Percentiles rank a stretch among this genome's conserved stretches.
Conservation (phyloP, 2,329 filamentous ascomycete genomes). For the Zalaria obscura region DNA sequence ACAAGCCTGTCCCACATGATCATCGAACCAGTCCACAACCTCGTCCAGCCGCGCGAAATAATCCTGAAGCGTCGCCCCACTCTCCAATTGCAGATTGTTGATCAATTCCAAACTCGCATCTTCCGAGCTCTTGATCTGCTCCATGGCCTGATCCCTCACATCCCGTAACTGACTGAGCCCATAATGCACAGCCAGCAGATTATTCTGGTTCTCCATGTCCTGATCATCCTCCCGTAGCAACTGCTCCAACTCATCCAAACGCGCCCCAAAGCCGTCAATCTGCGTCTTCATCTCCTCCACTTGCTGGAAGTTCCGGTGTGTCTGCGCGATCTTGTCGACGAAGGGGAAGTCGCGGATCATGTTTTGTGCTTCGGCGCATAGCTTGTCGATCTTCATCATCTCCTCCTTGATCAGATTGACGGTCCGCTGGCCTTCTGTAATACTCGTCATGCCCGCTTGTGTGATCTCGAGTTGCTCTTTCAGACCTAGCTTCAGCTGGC, state of each 20-base stretch:
- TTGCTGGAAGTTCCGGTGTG: conserved; percentile 89
- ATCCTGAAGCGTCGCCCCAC: conserved; percentile 61
- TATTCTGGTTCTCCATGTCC: conserved; percentile 81
- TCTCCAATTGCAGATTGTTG: conserved; percentile 48
- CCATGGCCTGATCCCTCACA: conserved; percentile 90
- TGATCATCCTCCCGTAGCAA: conserved; percentile 74
- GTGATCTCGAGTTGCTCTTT: conserved; percentile 90
- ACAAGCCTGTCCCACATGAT: conserved; percentile 78
- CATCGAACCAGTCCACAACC: conserved; percentile 87
- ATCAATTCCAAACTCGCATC: conserved; percentile 96
- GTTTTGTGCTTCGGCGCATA: conserved; percentile 92
- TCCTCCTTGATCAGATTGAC: conserved; percentile 92
- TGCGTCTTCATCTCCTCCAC: conserved; percentile 88
- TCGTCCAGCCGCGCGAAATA: conserved; percentile 80
- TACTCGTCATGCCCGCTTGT: conserved; percentile 78
- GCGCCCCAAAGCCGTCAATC: conserved; percentile 72
- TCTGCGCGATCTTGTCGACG: conserved; percentile 83
- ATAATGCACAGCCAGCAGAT: conserved; percentile 79
- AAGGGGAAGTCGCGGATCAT: conserved; percentile 95
- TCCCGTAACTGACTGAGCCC: conserved; percentile 84
- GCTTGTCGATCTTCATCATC: conserved; percentile 95
- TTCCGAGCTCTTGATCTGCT: conserved; percentile 69
- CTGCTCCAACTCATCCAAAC: conserved; percentile 59
- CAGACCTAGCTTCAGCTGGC: conserved; percentile 74
- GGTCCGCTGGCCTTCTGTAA: conserved; percentile 80